These are phyloP conservation scores for Selenicereus undatus DNA, from an alignment of 148 eudicot species.

Conservation along the genomic window DNA sequence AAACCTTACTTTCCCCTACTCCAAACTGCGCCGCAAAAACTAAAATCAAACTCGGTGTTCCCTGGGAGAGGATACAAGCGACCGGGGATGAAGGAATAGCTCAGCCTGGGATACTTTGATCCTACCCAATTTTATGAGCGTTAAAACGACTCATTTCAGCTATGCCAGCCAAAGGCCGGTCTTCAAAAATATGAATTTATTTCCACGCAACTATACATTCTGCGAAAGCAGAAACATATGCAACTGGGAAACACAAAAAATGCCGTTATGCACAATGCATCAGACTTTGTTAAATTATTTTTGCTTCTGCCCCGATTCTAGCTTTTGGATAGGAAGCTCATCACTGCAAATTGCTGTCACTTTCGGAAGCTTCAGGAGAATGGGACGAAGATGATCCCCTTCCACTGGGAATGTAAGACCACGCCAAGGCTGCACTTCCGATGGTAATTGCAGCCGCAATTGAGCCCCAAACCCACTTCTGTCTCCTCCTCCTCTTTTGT, in stretches of 20 bases:
- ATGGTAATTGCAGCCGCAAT: constrained; percentile 58
- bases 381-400: constrained; percentile 41
- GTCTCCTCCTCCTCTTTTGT: constrained; percentile 72
- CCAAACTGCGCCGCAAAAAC: background rate
- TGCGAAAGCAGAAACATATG: constrained; percentile 25
- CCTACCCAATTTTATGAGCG: background rate
- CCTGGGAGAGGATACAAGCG: background rate
- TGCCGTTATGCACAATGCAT: constrained; percentile 36
- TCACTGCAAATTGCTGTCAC: constrained; percentile 31
- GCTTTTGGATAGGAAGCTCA: constrained; percentile 17
- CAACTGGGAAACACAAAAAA: constrained; percentile 21
- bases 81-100: background rate
- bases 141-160: constrained; percentile 6
- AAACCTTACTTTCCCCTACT: background rate
- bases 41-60: background rate
- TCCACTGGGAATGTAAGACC: constrained; percentile 68
- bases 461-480: constrained; percentile 81
- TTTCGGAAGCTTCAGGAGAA: constrained; percentile 25
- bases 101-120: background rate
- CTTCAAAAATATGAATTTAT: constrained; percentile 15
- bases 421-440: constrained; percentile 67
- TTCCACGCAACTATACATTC: constrained; percentile 27
- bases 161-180: background rate
- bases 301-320: constrained; percentile 18
- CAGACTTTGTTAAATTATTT: constrained; percentile 19